Evolutionary conservation across 345 rosid genomes (phyloP).

Genomic region (Eucalyptus curtisii): DNA sequence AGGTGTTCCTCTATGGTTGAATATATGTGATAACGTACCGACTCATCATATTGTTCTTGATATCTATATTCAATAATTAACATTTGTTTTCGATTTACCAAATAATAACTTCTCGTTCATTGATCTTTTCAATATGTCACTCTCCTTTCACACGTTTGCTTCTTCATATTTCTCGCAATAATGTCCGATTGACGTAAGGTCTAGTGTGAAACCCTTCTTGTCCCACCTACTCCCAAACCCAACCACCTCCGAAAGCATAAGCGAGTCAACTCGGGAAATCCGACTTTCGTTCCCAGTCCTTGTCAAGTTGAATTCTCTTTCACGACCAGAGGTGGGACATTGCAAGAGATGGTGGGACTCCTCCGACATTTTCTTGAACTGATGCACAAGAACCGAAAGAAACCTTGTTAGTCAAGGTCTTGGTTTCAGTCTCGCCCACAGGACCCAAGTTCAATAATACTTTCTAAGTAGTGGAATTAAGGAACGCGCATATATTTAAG

Average conservation of each 20-base stretch:
- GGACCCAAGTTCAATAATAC: background rate
- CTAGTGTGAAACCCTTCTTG: background rate
- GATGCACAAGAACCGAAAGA: background rate
- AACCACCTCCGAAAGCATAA: background rate
- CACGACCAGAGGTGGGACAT: background rate
- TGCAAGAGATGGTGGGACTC: background rate
- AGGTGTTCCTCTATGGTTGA: background rate
- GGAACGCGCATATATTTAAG: background rate
- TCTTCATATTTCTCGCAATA: background rate
- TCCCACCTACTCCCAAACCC: background rate
- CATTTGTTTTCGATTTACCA: background rate
- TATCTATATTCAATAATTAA: background rate
- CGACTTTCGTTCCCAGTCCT: background rate
- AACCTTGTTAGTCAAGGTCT: background rate
- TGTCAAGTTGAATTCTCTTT: background rate
- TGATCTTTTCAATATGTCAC: background rate
- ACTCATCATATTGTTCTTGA: background rate
- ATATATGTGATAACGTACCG: rapidly evolving
- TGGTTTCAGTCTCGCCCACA: background rate
- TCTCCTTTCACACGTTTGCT: background rate
- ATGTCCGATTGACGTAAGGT: background rate
- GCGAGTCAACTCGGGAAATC: background rate
- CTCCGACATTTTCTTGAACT: background rate
- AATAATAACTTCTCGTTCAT: background rate
- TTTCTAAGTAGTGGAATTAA: background rate